A percentile compares a stretch with the other conserved stretches of the same genome.
Conservation (phyloP, 352 stramenopile species). For the Blastocystis sp. region DNA sequence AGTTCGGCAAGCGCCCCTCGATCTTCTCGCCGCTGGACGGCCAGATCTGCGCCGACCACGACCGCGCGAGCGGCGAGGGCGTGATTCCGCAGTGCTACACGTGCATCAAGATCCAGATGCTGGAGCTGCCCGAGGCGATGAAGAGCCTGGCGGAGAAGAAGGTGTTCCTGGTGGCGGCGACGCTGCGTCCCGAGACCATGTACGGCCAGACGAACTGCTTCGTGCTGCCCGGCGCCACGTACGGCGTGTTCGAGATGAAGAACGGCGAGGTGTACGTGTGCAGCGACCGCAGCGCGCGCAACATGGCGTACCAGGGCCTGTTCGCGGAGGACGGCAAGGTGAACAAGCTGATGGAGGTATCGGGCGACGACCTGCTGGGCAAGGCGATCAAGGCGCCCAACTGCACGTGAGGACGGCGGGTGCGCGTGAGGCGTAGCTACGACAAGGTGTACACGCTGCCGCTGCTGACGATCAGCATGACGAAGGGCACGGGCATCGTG, state of each 20-base stretch:
- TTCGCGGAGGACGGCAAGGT: conserved; percentile 77
- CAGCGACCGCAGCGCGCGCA: conserved; percentile 70
- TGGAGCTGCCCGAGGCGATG: conserved; percentile 79
- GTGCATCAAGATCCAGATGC: conserved; percentile 91
- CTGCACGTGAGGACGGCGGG: conserved; percentile 73
- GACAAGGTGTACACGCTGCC: conserved; percentile 98
- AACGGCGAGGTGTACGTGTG: conserved; percentile 85
- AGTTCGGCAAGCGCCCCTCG: conserved; percentile 94
- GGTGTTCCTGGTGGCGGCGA: conserved; percentile 95
- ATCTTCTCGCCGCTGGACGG: conserved; percentile 95
- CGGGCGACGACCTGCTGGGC: conserved; percentile 91
- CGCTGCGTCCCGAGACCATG: conserved; percentile 97
- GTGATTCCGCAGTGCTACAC: conserved; percentile 98
- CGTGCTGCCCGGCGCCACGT: conserved; percentile 94
- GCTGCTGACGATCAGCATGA: conserved; percentile 97
- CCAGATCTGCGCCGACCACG: conserved; percentile 98
- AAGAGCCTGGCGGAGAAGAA: conserved; percentile 74
- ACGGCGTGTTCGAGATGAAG: conserved; percentile 92
- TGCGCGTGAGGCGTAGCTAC: conserved; percentile 75
- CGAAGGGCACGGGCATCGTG: conserved; percentile 97
- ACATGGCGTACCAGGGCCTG: conserved; percentile 74
- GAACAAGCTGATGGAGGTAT: conserved; percentile 79
- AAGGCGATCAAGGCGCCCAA: conserved; percentile 90
- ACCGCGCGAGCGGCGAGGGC: conserved; percentile 93
- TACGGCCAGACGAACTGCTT: conserved; percentile 99